Base-by-base conservation (phyloP, 2,329 filamentous ascomycete species). In the Diaporthe ampelina region DNA sequence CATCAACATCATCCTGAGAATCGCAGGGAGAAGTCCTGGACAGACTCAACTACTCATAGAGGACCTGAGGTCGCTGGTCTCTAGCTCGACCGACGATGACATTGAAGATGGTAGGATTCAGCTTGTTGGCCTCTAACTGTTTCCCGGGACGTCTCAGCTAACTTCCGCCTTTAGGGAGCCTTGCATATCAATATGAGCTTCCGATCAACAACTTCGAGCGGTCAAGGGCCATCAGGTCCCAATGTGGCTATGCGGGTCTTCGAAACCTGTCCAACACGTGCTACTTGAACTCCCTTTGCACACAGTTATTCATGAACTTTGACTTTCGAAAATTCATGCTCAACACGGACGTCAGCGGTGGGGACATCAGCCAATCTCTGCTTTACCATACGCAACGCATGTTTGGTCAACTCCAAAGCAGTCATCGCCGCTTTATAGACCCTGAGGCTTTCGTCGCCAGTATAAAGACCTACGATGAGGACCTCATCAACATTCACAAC, bases 231-330 rank as follows among this genome's bases (percentile, higher is more conserved):
- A 89, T 97, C n/a, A 91, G 95, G 76, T 91, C 94, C 2, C 84
- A 90, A 1, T 94, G 94, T 76, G 95, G 95, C 26, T 97, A 97
- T 81, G 91, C 94, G n/a, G 97, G 97, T 1, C 84, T 99, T n/a
- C 90, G 90, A 73, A 99, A 99, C 79, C 88, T 98, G 21, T 97
- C 95, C 13, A 98, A 98, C 81, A 98, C 97, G 0, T 99, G 97
- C 83, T 99, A 99, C 81, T 89, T 98, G 81, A 99, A 99, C 81
- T 98, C 97, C 0, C 86, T 99, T 0, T 89, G 98, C 75, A 96
- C 95, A 0, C 97, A 99, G 81, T 90, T 99, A 0, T 99, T 96
- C 86, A 98, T 98, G 95, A 98, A 99, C 80, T 85, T 94, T 21
- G 89, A 91, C 9, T 98, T 99, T 79, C 92, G 97, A 24, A 88